Evolutionary conservation across 106 monocot genomes (phyloP), one percentile per base, ranked within the genome.

Genomic region (Xerophyta viscosa): DNA sequence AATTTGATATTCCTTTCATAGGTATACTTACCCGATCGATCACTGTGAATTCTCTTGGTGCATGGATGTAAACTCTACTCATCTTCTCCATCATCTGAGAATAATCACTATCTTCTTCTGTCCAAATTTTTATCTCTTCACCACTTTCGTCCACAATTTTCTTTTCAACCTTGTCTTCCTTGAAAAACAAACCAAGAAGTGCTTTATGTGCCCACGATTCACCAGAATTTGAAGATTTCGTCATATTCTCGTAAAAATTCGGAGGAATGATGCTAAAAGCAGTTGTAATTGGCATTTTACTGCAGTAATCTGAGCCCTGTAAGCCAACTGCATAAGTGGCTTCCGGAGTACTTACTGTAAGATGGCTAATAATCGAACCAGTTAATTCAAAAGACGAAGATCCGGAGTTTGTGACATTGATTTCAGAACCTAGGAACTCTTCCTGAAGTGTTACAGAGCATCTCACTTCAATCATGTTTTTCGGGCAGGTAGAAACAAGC

Each of bases 311-410:
- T 11, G 94, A 78, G 41, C 94, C 77, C 65, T 81, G 77, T 6
- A 94, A 59, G 11, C 94, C 88, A 24, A 77, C 50, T 0, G 75
- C 75, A 45, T 75, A 94, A 26, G 80, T 76, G 26, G 94, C 88
- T 41, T 84, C 84, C 0, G 94, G 88, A 0, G 84, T 88, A 72
- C 94, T 94, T 33, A 83, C 88, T 26, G 69, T 77, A 4, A 94
- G 72, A 60, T 94, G 93, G 64, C 69, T 88, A 5, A 81, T 31
- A 2, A 94, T 36, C 18, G 63, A 60, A 6, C 83, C 88, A 15
- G 57, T 21, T 8, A 84, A 33, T 11, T 67, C 57, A 50, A 88
- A 52, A 50, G 57, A n/a, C 10, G 81, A 74, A 20, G 59, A 39
- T 39, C 33, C 67, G 31, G 24, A 20, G 54, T 94, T 94, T 2